Evolutionary conservation across 441 rosid genomes (phyloP).

Genomic region (Adansonia grandidieri): DNA sequence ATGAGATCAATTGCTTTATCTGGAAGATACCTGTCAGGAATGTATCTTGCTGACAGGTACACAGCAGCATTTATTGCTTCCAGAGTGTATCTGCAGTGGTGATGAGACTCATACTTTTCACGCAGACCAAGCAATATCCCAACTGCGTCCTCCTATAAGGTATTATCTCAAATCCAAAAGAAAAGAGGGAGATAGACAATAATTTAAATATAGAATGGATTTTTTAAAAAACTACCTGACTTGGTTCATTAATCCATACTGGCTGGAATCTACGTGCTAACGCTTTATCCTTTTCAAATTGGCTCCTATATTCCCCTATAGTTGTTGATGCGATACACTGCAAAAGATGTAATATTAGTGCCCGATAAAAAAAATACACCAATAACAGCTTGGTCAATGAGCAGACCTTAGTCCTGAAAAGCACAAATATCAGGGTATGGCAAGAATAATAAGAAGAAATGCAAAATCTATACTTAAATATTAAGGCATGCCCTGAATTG

Average conservation of each 20-base stretch:
- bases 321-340: constrained; percentile 87
- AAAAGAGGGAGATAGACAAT: constrained; percentile 29
- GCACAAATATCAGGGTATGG: neutral
- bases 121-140: constrained; percentile 70
- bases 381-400: constrained; percentile 19
- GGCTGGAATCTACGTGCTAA: constrained; percentile 81
- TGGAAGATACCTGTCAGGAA: constrained; percentile 74
- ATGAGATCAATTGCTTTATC: constrained; percentile 86
- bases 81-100: constrained; percentile 63
- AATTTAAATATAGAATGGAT: neutral
- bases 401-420: constrained; percentile 8
- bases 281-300: constrained; percentile 82
- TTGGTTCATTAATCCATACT: constrained; percentile 71
- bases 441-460: neutral
- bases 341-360: constrained; percentile 34
- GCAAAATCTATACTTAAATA: constrained; percentile 8
- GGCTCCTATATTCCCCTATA: constrained; percentile 65
- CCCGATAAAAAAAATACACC: neutral
- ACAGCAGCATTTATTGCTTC: constrained; percentile 84
- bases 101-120: constrained; percentile 72
- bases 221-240: constrained; percentile 48
- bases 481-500: neutral
- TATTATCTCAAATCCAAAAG: constrained; percentile 20
- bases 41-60: constrained; percentile 67
- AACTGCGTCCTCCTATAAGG: constrained; percentile 70